These are phyloP conservation scores for Leccinellum rugosiceps DNA, from an alignment of 768 basidiomycete species.

Conservation along the genomic window DNA sequence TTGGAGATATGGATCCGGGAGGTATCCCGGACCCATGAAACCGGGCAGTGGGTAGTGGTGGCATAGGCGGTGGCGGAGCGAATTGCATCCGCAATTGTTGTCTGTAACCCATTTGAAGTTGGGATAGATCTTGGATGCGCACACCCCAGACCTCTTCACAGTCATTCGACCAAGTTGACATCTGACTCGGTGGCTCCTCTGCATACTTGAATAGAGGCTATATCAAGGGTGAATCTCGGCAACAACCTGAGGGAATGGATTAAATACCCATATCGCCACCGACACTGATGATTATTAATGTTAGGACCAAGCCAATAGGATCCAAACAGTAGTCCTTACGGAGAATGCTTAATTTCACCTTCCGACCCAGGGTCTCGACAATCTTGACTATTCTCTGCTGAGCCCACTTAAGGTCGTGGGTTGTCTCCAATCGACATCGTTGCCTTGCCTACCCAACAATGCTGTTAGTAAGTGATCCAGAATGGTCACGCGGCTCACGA, in stretches of 20 bases:
- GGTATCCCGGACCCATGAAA: slow-evolving; percentile 10
- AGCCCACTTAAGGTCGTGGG: slow-evolving; percentile 31
- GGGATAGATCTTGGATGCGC: slow-evolving; percentile 46
- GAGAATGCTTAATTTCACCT: slow-evolving; percentile 43
- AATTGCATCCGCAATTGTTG: slow-evolving; percentile 18
- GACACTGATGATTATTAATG: slow-evolving; percentile 47
- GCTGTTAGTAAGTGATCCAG: not conserved
- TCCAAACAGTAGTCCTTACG: slow-evolving; percentile 38
- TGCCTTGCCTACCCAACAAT: slow-evolving; percentile 26
- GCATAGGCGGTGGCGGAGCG: slow-evolving; percentile 27
- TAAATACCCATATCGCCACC: slow-evolving; percentile 56
- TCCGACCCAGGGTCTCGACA: slow-evolving; percentile 37
- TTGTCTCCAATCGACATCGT: slow-evolving; percentile 28
- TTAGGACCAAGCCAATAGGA: slow-evolving; percentile 24
- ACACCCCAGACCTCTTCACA: slow-evolving; percentile 70
- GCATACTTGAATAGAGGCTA: slow-evolving; percentile 68
- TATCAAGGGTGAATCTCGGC: slow-evolving; percentile 10
- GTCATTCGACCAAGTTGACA: slow-evolving; percentile 58
- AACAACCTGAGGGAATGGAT: slow-evolving; percentile 24
- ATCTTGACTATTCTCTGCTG: slow-evolving; percentile 39
- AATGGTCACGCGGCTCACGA: not conserved
- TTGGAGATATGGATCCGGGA: slow-evolving; percentile 18
- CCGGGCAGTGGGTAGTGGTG: not conserved
- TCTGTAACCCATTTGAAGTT: slow-evolving; percentile 17
- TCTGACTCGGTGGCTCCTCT: slow-evolving; percentile 48